A percentile compares a stretch with the other conserved stretches of the same genome.
phyloP scores from a whole-genome alignment of 495 filamentous ascomycete species.

The Stereocaulon alpinum region DNA sequence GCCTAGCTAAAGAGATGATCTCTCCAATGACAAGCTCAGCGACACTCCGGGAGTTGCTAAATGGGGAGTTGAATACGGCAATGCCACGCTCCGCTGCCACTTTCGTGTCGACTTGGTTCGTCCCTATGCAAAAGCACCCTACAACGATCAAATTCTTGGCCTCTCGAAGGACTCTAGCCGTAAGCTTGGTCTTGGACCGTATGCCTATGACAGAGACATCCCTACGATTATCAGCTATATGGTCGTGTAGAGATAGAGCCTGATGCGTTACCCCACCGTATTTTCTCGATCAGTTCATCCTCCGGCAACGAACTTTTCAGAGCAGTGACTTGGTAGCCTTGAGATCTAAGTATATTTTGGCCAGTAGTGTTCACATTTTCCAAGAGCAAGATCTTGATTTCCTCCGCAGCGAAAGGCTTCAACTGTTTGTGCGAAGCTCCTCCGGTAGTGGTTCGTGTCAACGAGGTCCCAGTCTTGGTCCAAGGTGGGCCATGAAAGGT shows the following conservation, averaged over 20 bases:
- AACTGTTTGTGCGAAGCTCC: constrained; percentile 55
- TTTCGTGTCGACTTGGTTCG: constrained; percentile 92
- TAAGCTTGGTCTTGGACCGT: constrained; percentile 93
- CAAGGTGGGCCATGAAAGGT: constrained; percentile 53
- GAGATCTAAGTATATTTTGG: constrained; percentile 62
- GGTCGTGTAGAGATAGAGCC: constrained; percentile 10
- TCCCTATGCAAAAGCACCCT: constrained; percentile 98
- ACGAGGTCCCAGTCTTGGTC: constrained; percentile 31
- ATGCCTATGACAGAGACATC: constrained; percentile 98
- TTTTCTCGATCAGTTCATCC: constrained; percentile 92
- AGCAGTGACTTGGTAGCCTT: constrained; percentile 94
- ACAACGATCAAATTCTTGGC: constrained; percentile 92
- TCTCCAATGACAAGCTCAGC: constrained; percentile 92
- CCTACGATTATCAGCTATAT: constrained; percentile 34
- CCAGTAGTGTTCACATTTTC: constrained; percentile 95
- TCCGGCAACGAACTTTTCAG: constrained; percentile 83
- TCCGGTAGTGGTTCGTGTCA: constrained; percentile 27
- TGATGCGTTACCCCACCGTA: constrained; percentile 51
- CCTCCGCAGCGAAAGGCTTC: constrained; percentile 89
- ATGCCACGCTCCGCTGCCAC: constrained; percentile 88
- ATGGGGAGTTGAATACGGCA: constrained; percentile 98
- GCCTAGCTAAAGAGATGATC: constrained; percentile 83
- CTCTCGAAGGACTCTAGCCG: constrained; percentile 70
- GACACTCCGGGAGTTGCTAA: constrained; percentile 93
- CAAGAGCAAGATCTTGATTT: constrained; percentile 90